Evolutionary conservation across 2,329 filamentous ascomycete species (phyloP).

Genomic region (Penicillium sp.): DNA sequence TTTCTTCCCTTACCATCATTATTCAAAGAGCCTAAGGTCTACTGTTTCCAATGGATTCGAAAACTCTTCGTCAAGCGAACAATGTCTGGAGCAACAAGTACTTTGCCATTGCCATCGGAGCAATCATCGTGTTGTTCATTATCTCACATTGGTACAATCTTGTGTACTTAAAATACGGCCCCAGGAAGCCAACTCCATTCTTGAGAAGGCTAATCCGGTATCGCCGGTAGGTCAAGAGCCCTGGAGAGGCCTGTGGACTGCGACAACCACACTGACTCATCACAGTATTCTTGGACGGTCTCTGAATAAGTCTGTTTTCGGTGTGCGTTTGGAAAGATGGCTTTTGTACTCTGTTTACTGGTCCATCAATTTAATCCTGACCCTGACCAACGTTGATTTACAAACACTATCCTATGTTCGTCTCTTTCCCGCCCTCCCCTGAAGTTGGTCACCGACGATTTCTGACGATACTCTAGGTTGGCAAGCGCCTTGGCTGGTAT

Average conservation of each 20-base stretch:
- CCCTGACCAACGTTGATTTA: conserved; percentile 12
- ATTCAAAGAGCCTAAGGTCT: background rate
- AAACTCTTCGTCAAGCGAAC: conserved; percentile 2
- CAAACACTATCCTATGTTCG: background rate
- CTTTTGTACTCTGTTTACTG: conserved; percentile 16
- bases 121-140: conserved; percentile 10
- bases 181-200: background rate
- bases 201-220: background rate
- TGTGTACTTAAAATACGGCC: conserved; percentile 1
- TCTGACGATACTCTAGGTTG: conserved; percentile 8
- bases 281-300: background rate
- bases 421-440: background rate
- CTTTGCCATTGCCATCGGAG: conserved; percentile 15
- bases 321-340: conserved; percentile 5
- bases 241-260: no score
- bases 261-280: background rate
- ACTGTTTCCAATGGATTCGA: background rate
- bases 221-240: background rate
- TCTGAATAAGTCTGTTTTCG: conserved; percentile 1
- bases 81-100: conserved; percentile 18
- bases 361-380: conserved; percentile 16
- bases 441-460: background rate
- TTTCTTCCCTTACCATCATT: background rate
- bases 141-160: conserved; percentile 7
- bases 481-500: conserved; percentile 17